phyloP scores from a whole-genome alignment of 139 green algal species.

The Zygnema circumcarinatum region DNA sequence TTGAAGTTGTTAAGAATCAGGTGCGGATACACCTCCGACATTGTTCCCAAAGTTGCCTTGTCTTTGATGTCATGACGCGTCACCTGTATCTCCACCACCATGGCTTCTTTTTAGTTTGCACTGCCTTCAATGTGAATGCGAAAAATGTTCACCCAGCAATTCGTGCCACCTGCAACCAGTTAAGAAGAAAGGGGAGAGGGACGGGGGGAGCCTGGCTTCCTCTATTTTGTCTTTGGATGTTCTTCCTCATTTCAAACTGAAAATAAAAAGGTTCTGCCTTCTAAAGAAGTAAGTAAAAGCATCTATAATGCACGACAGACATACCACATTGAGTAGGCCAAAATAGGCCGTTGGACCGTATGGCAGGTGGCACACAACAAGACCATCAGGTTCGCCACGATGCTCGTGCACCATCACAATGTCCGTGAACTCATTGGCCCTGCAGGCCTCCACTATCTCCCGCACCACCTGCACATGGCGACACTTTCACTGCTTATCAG shows the following conservation, averaged over 20 bases:
- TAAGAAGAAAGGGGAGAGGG: neutral
- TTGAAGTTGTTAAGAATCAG: slow-evolving; percentile 92
- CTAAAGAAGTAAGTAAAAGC: too few relatives aligned
- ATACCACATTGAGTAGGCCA: slow-evolving; percentile 89
- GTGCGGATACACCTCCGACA: slow-evolving; percentile 94
- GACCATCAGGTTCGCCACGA: slow-evolving; percentile 92
- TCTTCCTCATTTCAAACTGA: too few relatives aligned
- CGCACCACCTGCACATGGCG: slow-evolving; percentile 66
- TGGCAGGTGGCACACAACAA: slow-evolving; percentile 96
- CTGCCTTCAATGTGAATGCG: too few relatives aligned
- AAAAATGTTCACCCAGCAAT: too few relatives aligned
- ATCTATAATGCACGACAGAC: neutral
- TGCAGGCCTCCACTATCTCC: slow-evolving; percentile 88
- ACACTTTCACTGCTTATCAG: neutral
- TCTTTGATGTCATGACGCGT: slow-evolving; percentile 81
- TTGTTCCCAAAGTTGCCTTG: slow-evolving; percentile 89
- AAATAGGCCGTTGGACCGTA: slow-evolving; percentile 99
- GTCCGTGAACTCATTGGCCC: slow-evolving; percentile 92
- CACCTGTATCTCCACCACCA: slow-evolving; percentile 38
- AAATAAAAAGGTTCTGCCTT: too few relatives aligned
- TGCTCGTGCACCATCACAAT: slow-evolving; percentile 98
- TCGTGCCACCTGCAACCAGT: neutral
- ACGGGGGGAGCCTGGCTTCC: neutral
- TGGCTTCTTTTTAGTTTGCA: too few relatives aligned
- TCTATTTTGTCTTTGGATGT: neutral